Conservation (phyloP, 1,284 basidiomycete genomes). For the Meira miltonrushii region DNA sequence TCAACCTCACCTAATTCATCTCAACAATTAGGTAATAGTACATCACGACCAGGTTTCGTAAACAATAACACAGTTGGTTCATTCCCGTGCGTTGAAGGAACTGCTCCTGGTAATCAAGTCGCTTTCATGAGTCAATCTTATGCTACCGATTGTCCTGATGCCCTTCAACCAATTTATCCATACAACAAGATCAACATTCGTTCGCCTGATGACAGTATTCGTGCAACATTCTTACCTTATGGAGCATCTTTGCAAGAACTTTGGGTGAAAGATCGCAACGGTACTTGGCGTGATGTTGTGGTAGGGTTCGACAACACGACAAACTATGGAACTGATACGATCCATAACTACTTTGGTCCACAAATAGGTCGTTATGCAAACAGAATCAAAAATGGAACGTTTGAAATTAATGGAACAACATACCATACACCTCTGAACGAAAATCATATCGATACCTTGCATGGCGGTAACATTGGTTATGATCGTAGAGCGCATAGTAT, state of each 20-base stretch:
- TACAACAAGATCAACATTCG: conserved; percentile 35
- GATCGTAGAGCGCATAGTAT: conserved; percentile 36
- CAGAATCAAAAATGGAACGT: conserved; percentile 48
- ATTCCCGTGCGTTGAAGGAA: conserved; percentile 14
- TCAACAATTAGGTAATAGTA: too few species aligned
- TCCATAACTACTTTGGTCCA: conserved; percentile 46
- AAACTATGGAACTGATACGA: conserved; percentile 38
- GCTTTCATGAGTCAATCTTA: background rate
- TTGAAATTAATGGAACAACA: conserved; percentile 29
- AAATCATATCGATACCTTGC: conserved; percentile 32
- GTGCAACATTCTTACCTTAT: conserved; percentile 36
- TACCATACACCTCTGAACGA: conserved; percentile 33
- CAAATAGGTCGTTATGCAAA: conserved; percentile 44
- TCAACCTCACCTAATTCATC: too few species aligned
- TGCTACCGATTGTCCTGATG: conserved; percentile 15
- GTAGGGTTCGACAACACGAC: conserved; percentile 48
- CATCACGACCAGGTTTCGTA: conserved; percentile 31
- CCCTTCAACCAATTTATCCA: conserved; percentile 32
- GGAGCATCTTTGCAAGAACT: conserved; percentile 41
- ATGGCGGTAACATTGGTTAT: conserved; percentile 46
- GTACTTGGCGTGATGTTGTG: conserved; percentile 33
- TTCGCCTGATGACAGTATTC: conserved; percentile 39
- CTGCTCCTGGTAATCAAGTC: background rate
- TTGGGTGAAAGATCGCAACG: conserved; percentile 40
- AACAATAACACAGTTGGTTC: conserved; percentile 40